Conservation (phyloP, 257 asterid genomes). For the Cynanchum wilfordii region DNA sequence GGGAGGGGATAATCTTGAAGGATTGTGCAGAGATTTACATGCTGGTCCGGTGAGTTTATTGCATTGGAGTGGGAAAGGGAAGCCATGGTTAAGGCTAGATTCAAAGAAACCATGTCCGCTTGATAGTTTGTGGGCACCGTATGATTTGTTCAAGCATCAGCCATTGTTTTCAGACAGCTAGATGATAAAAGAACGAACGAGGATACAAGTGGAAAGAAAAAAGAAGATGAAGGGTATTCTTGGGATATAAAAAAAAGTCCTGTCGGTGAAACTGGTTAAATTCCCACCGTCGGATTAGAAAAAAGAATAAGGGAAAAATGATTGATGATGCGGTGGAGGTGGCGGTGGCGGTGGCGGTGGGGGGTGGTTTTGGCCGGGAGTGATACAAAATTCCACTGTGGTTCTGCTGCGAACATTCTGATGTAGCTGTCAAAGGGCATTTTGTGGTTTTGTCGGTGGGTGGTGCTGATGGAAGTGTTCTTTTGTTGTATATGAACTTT, state of each 20-base stretch:
- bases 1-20: slow-evolving; percentile 74
- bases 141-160: slow-evolving; percentile 58
- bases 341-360: background rate
- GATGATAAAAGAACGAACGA: slow-evolving; percentile 21
- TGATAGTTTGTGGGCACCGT: slow-evolving; percentile 77
- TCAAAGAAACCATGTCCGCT: slow-evolving; percentile 69
- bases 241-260: slow-evolving; percentile 6
- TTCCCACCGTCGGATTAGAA: background rate
- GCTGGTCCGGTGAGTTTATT: slow-evolving; percentile 81
- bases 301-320: background rate
- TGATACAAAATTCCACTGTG: slow-evolving; percentile 17
- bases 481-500: background rate
- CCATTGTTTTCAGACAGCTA: slow-evolving; percentile 49
- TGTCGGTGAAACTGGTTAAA: background rate
- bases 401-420: slow-evolving; percentile 22
- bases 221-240: slow-evolving; percentile 22
- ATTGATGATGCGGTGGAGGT: background rate
- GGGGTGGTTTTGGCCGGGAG: slow-evolving; percentile 7
- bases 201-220: slow-evolving; percentile 23
- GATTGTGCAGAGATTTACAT: slow-evolving; percentile 68
- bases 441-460: slow-evolving; percentile 20
- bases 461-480: slow-evolving; percentile 1
- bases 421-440: slow-evolving; percentile 17
- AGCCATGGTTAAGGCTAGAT: slow-evolving; percentile 81
- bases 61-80: slow-evolving; percentile 94